Percentiles rank a stretch among this genome's conserved stretches.
Conservation (phyloP, 371 early-diverging fungal genomes). For the Mucor lusitanicus region DNA sequence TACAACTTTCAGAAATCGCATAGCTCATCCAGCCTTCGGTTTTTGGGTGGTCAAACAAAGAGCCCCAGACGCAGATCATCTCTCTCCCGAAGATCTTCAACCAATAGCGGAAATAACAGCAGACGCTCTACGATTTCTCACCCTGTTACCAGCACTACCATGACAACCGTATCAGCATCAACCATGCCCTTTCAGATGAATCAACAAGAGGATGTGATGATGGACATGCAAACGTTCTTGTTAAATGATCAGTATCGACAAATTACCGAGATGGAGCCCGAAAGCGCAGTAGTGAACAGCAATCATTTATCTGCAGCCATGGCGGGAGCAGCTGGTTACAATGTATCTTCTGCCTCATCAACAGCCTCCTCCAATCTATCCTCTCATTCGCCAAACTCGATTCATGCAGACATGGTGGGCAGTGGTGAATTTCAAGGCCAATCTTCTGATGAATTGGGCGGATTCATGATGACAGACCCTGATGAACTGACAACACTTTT, state of each 20-base stretch:
- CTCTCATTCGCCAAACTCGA: slow-evolving; percentile 1
- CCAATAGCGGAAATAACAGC: not conserved
- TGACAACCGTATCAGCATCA: too few relatives aligned
- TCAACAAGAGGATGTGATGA: not conserved
- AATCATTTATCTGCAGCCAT: too few relatives aligned
- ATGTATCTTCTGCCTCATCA: slow-evolving; percentile 40
- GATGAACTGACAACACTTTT: slow-evolving; percentile 23
- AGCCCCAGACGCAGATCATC: slow-evolving; percentile 10
- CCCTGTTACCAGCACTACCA: not conserved
- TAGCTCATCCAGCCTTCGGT: slow-evolving; percentile 1
- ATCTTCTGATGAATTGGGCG: not conserved
- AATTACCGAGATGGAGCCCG: not conserved
- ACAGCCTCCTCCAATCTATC: not conserved
- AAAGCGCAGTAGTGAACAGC: not conserved
- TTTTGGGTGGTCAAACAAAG: slow-evolving; percentile 11
- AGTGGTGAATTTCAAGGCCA: not conserved
- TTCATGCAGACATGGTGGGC: not conserved
- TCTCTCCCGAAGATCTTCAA: not conserved
- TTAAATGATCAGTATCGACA: not conserved
- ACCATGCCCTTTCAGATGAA: too few relatives aligned
- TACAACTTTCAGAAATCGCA: not conserved
- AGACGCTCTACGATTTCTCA: not conserved
- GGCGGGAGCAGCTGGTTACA: not conserved
- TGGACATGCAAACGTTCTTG: slow-evolving; percentile 10
- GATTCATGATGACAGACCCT: slow-evolving; percentile 7